These are phyloP conservation scores for Alternaria ventricosa DNA, from an alignment of 2,329 filamentous ascomycete genomes.

Conservation along the genomic window DNA sequence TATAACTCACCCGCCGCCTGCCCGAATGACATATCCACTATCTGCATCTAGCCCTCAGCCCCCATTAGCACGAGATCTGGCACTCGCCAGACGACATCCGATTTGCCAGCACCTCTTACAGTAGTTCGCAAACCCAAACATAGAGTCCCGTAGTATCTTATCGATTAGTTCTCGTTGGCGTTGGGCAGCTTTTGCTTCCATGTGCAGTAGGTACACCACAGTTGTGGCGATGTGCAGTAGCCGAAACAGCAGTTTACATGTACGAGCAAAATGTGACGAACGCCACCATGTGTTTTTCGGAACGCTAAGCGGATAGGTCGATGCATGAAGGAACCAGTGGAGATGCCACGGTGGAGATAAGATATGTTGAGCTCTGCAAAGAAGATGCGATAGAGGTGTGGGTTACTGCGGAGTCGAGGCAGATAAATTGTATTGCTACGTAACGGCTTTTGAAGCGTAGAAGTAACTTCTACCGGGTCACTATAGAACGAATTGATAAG, in stretches of 20 bases:
- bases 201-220: neutral
- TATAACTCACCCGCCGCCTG: neutral
- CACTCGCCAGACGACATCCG: neutral
- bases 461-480: neutral
- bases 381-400: neutral
- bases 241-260: neutral
- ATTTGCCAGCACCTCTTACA: neutral
- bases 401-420: neutral
- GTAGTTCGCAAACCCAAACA: neutral
- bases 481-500: neutral
- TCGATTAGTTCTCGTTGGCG: neutral
- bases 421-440: neutral
- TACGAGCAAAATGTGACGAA: neutral
- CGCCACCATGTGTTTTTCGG: neutral
- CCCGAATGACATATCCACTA: neutral
- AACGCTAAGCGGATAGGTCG: neutral
- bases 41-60: neutral
- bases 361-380: neutral
- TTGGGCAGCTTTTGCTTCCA: neutral
- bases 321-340: neutral
- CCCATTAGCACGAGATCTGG: neutral
- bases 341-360: neutral
- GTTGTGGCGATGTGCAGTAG: conserved; percentile 1
- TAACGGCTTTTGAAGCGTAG: neutral
- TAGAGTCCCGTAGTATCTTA: neutral